Evolutionary conservation across 164 flowering plant species (phyloP), one percentile per base, ranked within the genome.

Genomic region (Houttuynia cordata): DNA sequence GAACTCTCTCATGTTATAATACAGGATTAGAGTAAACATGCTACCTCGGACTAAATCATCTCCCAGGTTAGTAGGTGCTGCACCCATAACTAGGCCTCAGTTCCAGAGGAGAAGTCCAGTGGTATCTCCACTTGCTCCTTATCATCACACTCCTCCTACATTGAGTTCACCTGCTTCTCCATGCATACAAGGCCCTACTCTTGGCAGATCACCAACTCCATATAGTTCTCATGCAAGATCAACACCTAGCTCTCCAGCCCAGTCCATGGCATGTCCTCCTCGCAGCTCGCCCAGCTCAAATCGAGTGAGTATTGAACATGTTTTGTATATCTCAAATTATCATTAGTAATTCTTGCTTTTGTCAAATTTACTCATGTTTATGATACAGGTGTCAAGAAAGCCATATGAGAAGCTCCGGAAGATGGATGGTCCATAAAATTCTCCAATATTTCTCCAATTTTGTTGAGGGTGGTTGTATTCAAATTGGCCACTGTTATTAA

Each of bases 1-100:
- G 37, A 30, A 30, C 37, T 17, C 24, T 14, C 40, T 57, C 9
- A 18, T 0, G 8, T 57, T 8, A 4, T 57, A 14, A 25, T 25
- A 17, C 73, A 81, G 81, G 59, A 70, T 81, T 18, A 75, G 42
- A 61, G 65, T 69, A 47, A 73, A 69, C 49, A 70, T 67, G 71
- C 50, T 60, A 53, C 64, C 67, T 7, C 41, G 23, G 56, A 67
- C 58, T 58, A 59, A 40, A 58, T 58, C 66, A 8, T 58, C 77
- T 18, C 53, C 78, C 49, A 71, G 69, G 60, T 74, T 78, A 12
- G 68, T 83, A 0, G 61, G 65, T 63, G 64, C 60, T 50, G 37
- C 49, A 45, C 14, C 49, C 49, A 51, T 69, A n/a, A n/a, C n/a
- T 13, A 9, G 54, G 37, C 64, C 74, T 61, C 65, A 58, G 50